Base-by-base conservation (phyloP, 2,329 filamentous ascomycete genomes). In the Xylariales sp. region DNA sequence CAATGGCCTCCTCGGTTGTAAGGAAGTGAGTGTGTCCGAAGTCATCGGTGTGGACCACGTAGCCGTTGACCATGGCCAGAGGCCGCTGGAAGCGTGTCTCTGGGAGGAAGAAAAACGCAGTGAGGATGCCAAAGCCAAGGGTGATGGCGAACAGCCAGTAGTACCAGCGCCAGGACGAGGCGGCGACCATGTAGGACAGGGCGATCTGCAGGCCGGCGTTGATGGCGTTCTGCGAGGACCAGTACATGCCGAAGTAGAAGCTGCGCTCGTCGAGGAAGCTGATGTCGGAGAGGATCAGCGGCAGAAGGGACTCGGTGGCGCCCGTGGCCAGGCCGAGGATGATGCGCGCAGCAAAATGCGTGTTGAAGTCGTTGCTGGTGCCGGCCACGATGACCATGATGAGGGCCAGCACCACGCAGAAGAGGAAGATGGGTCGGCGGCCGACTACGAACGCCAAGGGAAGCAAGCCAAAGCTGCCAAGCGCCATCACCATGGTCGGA, bases 211-310 rank as follows among this genome's bases (percentile, higher is more conserved):
- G 51, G 2, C 41, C 45, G 6, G 51, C 47, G 24, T 52, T 54
- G 36, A 66, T 48, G 15, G 55, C 49, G 29, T 59, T 66, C 32
- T 66, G 62, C 1, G 54, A 50, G 20, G 55, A 60, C 61, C 61
- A 65, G 44, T 65, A 65, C 5, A 62, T 38, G 2, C 58, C 62
- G 37, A 60, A 66, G 5, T 58, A 50, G 6, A 52, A 38, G 7
- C 55, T 56, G 2, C 62, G 55, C 40, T 67, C 57, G 41, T 66
- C 61, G 2, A 67, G 48, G 28, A 66, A 67, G 1, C 60, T 60
- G 3, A 63, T 55, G 29, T 66, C 63, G 10, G 62, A 53, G 6
- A 65, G 50, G 39, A 65, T 61, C 17, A 54, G 46, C 39, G 63
- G 63, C 7, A 66, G 56, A 3, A 66, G 56, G 5, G 55, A 65